Evolutionary conservation across 208 protist genomes (phyloP), one percentile per base, ranked within the genome.

Genomic region (Crithidia sp.): DNA sequence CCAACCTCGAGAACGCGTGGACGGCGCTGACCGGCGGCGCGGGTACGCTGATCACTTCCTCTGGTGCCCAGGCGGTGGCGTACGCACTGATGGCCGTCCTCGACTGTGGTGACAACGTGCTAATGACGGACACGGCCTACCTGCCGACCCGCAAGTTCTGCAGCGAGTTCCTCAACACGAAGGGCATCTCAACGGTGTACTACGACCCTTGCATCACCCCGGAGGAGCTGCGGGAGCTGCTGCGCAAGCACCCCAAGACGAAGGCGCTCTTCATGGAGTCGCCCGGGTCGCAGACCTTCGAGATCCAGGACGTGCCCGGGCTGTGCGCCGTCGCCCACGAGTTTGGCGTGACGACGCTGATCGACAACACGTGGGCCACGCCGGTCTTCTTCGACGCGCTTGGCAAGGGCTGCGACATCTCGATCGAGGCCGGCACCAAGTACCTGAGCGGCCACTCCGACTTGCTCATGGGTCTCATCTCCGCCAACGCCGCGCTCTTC

Each of bases 381-480:
- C 74, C 79, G n/a, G 8, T 80, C 56, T 76, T 83, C 65, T 83
- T 83, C 43, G 72, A 78, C 53, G 78, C 72, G 0, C 78, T 65
- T 52, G 63, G 67, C 28, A 79, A 70, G 53, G 78, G 78, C 49
- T 77, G 71, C 68, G 72, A 83, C 53, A 83, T 83, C 54, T 83
- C 78, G 16, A 68, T 83, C 13, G 78, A 79, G 67, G 78, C 78
- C 3, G 72, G 71, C 58, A 83, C 72, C 61, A 83, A 78, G 68
- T 75, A 83, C 78, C 63, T 83, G 36, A 64, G 78, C 54, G 67
- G 78, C 43, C 78, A 79, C 68, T 83, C 78, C 16, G 78, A 83
- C 53, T 50, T 83, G 17, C 67, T 83, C 45, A 62, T 83, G 17
- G 78, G 78, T 7, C 67, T 83, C 12, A 73, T 83, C 19, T 76